These are phyloP conservation scores for Suillus americanus DNA, from an alignment of 768 basidiomycete species.

Conservation along the genomic window DNA sequence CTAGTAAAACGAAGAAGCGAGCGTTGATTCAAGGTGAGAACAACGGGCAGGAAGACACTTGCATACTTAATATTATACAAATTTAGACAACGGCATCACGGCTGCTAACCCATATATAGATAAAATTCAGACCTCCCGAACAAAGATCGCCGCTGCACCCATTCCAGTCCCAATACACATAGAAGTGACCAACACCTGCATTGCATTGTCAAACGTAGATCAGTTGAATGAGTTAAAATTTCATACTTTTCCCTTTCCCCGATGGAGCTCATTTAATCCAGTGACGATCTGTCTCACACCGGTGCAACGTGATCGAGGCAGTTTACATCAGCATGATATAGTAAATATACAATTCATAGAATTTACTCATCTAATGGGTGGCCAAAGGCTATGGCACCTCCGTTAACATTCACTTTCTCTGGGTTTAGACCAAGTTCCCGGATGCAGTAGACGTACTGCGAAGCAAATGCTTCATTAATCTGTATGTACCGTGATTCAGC, in stretches of 20 bases:
- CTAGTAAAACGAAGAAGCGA: constrained; percentile 14
- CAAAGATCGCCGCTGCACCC: constrained; percentile 82
- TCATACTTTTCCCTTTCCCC: constrained; percentile 66
- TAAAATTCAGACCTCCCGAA: constrained; percentile 36
- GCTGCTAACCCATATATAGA: background rate
- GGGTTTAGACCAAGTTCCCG: constrained; percentile 60
- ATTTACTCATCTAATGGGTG: constrained; percentile 74
- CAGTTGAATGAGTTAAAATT: background rate
- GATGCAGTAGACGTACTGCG: constrained; percentile 74
- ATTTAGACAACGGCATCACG: constrained; percentile 12
- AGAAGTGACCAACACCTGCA: constrained; percentile 75
- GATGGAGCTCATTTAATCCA: constrained; percentile 70
- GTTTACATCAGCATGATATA: constrained; percentile 11
- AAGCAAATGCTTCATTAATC: constrained; percentile 94
- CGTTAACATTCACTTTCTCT: constrained; percentile 84
- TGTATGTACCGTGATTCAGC: constrained; percentile 26
- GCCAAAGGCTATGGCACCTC: constrained; percentile 86
- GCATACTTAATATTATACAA: background rate
- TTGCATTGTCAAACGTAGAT: constrained; percentile 8
- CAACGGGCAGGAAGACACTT: background rate
- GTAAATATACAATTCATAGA: background rate
- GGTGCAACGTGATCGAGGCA: constrained; percentile 60
- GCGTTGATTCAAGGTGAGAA: background rate
- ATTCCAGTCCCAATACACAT: constrained; percentile 93
- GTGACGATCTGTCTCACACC: constrained; percentile 85